Base-by-base conservation (phyloP, 2,329 filamentous ascomycete species). In the Exserohilum turcica region DNA sequence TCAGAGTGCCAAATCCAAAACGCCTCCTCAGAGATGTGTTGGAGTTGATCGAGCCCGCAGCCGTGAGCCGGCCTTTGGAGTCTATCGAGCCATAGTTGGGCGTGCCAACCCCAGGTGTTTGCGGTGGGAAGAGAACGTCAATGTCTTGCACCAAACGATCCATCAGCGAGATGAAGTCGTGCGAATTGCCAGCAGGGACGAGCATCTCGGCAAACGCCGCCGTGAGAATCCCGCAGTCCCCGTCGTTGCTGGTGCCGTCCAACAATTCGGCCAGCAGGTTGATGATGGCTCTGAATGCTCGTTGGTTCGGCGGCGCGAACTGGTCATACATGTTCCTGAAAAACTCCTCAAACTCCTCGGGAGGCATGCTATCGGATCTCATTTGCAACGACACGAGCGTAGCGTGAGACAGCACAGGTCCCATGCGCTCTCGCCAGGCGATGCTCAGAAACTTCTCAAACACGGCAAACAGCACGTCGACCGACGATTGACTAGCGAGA, bases 361-460 rank as follows among this genome's bases (percentile, higher is more conserved):
- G 86, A 19, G 89, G 86, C 60, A 86, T 79, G 61, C 85, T 88
- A 57, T 80, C 79, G 8, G 78, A 76, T 56, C 80, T 78, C 48
- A 85, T 82, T 52, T 95, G 92, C n/a, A 97, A 80, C 1, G 86
- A 85, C 51, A 88, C 84, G 32, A 97, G 80, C 5, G 86, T 83
- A 40, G 88, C 81, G 46, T 85, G 81, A 1, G 90, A 86, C 72
- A 97, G 86, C 49, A 97, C 85, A 3, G 90, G 86, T 0, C 93
- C 93, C 81, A 97, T 92, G 64, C 91, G 88, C 60, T 93, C 89
- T 54, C 84, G 86, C 93, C 93, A 97, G 10, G 90, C 92, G 58
- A 92, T 87, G 53, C 86, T 86, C 55, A 97, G 78, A 64, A 97
- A 97, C 57, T 95, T 97, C 72, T 97, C 92, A 71, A 97, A 97